phyloP scores from a whole-genome alignment of 495 filamentous ascomycete species.

The Neurospora africana region DNA sequence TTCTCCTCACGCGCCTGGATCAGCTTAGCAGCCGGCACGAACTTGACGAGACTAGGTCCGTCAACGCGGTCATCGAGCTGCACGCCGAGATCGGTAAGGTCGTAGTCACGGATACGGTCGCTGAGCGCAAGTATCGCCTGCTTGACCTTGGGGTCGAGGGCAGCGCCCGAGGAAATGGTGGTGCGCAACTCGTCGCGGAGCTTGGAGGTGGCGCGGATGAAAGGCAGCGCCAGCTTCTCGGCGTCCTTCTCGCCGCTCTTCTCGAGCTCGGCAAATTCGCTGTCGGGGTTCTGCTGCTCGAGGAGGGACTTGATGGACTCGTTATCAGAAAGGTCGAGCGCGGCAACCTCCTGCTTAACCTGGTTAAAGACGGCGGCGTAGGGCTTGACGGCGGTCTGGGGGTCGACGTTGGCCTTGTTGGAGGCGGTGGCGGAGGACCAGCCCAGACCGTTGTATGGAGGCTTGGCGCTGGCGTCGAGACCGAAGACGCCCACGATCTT shows the following conservation, averaged over 20 bases:
- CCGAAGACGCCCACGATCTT: conserved; percentile 76
- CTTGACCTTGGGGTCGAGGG: conserved; percentile 42
- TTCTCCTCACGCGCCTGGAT: conserved; percentile 64
- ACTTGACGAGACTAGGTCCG: conserved; percentile 69
- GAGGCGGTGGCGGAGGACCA: conserved; percentile 69
- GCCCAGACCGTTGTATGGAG: conserved; percentile 55
- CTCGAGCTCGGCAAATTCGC: conserved; percentile 29
- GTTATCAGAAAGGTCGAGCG: conserved; percentile 22
- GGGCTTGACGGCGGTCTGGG: conserved; percentile 33
- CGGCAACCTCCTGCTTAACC: conserved; percentile 28
- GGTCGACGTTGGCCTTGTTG: conserved; percentile 36
- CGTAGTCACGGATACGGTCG: conserved; percentile 68
- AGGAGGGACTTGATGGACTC: conserved; percentile 21
- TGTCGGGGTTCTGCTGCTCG: conserved; percentile 24
- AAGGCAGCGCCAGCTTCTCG: conserved; percentile 49
- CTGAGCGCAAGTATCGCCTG: conserved; percentile 56
- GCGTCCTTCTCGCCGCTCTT: conserved; percentile 31
- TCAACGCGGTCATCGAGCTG: conserved; percentile 74
- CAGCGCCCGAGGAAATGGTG: conserved; percentile 38
- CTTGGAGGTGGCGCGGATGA: conserved; percentile 50
- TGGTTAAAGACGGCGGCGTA: conserved; percentile 29
- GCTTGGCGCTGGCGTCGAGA: conserved; percentile 56
- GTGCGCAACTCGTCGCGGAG: conserved; percentile 59
- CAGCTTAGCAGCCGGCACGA: conserved; percentile 59
- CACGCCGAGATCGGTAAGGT: conserved; percentile 68